A percentile compares a stretch with the other conserved stretches of the same genome.
These are phyloP conservation scores for Echium plantagineum DNA, from an alignment of 257 asterid species.

Conservation along the genomic window DNA sequence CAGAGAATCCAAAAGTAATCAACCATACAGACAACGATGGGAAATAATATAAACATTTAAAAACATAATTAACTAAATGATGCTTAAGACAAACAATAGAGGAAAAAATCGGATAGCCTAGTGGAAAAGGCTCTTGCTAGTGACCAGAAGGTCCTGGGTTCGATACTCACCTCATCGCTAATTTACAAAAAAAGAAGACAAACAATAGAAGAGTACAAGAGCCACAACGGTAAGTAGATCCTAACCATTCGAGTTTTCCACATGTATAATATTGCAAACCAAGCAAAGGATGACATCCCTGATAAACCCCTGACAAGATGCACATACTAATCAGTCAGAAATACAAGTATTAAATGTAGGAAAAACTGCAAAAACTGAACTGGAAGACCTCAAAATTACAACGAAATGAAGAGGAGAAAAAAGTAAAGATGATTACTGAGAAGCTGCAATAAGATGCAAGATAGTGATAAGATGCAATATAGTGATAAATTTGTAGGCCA, in stretches of 20 bases:
- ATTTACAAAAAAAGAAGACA: too few relatives aligned
- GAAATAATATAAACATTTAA: not conserved
- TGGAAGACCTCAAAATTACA: too few relatives aligned
- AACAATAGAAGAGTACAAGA: not conserved
- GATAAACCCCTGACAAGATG: slow-evolving; percentile 55
- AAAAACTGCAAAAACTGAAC: not conserved
- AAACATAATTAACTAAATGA: not conserved
- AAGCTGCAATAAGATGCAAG: too few relatives aligned
- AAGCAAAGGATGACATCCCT: slow-evolving; percentile 62
- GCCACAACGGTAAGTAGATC: slow-evolving; percentile 1
- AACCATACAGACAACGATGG: not conserved
- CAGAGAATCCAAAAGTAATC: not conserved
- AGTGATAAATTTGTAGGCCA: too few relatives aligned
- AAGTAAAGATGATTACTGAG: too few relatives aligned
- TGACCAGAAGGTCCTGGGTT: too few relatives aligned
- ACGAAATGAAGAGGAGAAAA: not conserved
- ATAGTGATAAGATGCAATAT: too few relatives aligned
- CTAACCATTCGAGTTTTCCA: slow-evolving; percentile 94
- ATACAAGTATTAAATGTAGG: not conserved
- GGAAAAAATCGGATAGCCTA: too few relatives aligned
- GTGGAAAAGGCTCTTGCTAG: too few relatives aligned
- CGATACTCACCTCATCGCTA: too few relatives aligned
- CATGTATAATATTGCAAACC: slow-evolving; percentile 80
- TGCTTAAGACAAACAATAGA: too few relatives aligned
- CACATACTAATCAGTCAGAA: slow-evolving; percentile 1